Evolutionary conservation across 1,284 basidiomycete species (phyloP).

Genomic region (Microbotryum intermedium): DNA sequence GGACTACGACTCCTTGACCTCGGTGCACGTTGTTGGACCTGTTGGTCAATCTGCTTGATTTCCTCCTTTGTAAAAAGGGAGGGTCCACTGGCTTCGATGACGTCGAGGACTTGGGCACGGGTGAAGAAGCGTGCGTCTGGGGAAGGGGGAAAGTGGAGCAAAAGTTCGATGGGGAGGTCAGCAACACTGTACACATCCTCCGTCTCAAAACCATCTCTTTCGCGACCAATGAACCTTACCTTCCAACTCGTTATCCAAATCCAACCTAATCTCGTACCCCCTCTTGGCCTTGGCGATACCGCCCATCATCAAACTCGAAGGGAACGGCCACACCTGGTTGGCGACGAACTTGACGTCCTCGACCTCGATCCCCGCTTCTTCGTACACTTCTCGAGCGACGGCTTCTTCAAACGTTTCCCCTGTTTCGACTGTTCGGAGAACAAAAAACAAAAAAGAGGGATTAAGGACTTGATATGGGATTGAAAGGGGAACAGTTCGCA

Average conservation of each 20-base stretch:
- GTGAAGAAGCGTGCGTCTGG: constrained; percentile 83
- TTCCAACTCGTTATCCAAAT: constrained; percentile 93
- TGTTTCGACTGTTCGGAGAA: constrained; percentile 53
- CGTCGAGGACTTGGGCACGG: constrained; percentile 57
- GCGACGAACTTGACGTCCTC: constrained; percentile 51
- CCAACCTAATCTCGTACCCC: constrained; percentile 60
- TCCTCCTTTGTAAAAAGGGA: constrained; percentile 53
- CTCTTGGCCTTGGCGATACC: constrained; percentile 26
- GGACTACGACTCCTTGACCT: constrained; percentile 16
- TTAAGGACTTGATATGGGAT: neutral
- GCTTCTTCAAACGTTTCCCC: constrained; percentile 94
- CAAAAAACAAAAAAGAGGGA: neutral
- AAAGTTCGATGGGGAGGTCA: too few relatives aligned
- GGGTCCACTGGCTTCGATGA: constrained; percentile 53
- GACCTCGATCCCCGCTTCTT: constrained; percentile 83
- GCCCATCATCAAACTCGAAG: constrained; percentile 30
- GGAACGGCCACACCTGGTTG: constrained; percentile 30
- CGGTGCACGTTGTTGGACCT: constrained; percentile 33
- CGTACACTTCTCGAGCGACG: constrained; percentile 84
- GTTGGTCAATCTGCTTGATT: constrained; percentile 49
- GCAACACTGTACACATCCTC: too few relatives aligned
- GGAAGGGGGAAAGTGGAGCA: neutral
- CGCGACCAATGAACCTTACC: constrained; percentile 46
- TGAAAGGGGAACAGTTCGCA: neutral
- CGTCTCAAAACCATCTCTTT: too few relatives aligned